Evolutionary conservation across 1,284 basidiomycete genomes (phyloP).

Genomic region (Coniophora puteana): DNA sequence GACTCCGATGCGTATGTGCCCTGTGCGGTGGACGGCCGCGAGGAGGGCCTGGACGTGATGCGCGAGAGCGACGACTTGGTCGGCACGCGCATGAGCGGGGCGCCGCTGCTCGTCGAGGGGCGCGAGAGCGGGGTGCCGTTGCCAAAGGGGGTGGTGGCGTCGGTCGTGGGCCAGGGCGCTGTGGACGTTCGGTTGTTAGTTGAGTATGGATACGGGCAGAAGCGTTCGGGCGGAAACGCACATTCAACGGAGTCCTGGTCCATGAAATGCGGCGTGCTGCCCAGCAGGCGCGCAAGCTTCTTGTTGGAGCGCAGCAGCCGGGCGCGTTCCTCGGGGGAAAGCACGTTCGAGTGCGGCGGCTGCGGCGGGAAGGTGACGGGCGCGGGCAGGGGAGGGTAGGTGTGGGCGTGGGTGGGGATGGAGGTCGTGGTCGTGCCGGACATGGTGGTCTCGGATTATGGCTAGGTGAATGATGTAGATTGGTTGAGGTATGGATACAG

Average conservation of each 20-base stretch:
- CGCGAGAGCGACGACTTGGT: too few species aligned
- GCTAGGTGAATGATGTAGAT: too few species aligned
- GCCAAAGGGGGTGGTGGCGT: too few species aligned
- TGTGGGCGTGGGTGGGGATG: not conserved
- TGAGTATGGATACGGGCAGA: not conserved
- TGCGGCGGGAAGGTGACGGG: slow-evolving; percentile 48
- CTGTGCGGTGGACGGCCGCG: not conserved
- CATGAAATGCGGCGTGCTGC: slow-evolving; percentile 56
- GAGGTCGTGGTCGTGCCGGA: not conserved
- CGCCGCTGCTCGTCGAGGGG: not conserved
- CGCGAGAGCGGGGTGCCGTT: too few species aligned
- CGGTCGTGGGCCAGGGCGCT: too few species aligned
- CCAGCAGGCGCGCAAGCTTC: slow-evolving; percentile 59
- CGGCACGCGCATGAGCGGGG: too few species aligned
- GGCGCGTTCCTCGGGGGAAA: slow-evolving; percentile 48
- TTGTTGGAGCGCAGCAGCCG: slow-evolving; percentile 55
- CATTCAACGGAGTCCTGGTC: slow-evolving; percentile 26
- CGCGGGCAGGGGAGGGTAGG: slow-evolving; percentile 14
- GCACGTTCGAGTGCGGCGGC: slow-evolving; percentile 57
- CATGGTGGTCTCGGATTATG: too few species aligned
- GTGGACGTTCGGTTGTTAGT: too few species aligned
- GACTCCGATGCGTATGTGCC: not conserved
- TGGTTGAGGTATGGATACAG: too few species aligned
- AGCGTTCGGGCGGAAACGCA: not conserved
- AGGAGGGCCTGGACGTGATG: too few species aligned